Conservation (phyloP, 371 early-diverging fungal species). For the Mucor mucedo region DNA sequence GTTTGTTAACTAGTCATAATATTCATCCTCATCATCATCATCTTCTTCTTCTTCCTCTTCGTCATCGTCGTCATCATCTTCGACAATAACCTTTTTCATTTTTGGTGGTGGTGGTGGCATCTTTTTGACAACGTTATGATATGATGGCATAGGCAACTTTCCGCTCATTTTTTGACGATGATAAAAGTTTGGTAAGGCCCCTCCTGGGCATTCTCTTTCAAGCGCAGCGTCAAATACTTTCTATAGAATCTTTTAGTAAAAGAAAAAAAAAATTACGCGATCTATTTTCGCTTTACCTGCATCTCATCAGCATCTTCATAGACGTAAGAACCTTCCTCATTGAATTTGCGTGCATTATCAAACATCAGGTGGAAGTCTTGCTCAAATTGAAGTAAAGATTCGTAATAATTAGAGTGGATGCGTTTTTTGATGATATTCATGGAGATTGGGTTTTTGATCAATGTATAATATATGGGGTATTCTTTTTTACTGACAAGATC, state of each 20-base stretch:
- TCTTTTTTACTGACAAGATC: constrained; percentile 75
- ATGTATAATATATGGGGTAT: constrained; percentile 85
- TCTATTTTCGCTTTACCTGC: constrained; percentile 32
- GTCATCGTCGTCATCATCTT: too few species aligned
- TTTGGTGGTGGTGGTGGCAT: too few species aligned
- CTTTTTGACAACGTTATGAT: too few species aligned
- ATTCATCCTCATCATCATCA: too few species aligned
- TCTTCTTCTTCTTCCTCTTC: too few species aligned
- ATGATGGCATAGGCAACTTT: background rate
- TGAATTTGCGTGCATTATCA: constrained; percentile 79
- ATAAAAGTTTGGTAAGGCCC: constrained; percentile 7
- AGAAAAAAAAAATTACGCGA: background rate
- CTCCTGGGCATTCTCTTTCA: constrained; percentile 21
- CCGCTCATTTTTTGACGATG: background rate
- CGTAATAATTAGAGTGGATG: constrained; percentile 61
- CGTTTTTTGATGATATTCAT: constrained; percentile 72
- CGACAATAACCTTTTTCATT: too few species aligned
- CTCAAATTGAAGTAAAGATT: constrained; percentile 54
- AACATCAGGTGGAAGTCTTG: constrained; percentile 78
- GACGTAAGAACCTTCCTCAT: constrained; percentile 80
- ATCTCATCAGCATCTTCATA: constrained; percentile 76
- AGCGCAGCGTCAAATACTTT: constrained; percentile 19
- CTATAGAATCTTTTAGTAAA: background rate
- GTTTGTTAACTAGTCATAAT: too few species aligned
- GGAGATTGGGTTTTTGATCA: constrained; percentile 87